These are phyloP conservation scores for Paecilomyces variotii DNA, from an alignment of 2,329 filamentous ascomycete genomes.

Conservation along the genomic window DNA sequence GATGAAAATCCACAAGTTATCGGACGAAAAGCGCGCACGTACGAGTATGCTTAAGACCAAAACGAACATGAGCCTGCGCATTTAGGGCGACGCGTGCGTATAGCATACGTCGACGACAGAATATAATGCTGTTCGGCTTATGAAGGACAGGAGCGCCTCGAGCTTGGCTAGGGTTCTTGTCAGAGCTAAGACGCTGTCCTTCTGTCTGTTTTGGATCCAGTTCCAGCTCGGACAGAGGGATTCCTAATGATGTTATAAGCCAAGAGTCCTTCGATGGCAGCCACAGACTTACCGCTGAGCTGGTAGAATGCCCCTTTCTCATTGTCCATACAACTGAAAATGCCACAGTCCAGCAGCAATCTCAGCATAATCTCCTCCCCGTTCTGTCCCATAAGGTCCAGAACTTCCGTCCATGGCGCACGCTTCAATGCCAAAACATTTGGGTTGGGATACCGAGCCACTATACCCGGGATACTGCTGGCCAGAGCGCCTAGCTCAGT, in stretches of 20 bases:
- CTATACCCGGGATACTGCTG: conserved; percentile 57
- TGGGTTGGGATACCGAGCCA: conserved; percentile 57
- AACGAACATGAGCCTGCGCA: conserved; percentile 56
- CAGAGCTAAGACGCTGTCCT: not conserved
- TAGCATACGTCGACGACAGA: conserved; percentile 77
- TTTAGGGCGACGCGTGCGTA: conserved; percentile 71
- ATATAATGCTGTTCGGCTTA: conserved; percentile 53
- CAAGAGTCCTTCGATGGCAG: not conserved
- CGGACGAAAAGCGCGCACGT: conserved; percentile 29
- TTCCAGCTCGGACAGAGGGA: conserved; percentile 23
- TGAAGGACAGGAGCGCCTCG: not conserved
- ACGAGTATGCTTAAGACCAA: conserved; percentile 78
- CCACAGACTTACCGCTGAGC: conserved; percentile 57
- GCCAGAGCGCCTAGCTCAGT: conserved; percentile 26
- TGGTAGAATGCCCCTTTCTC: conserved; percentile 65
- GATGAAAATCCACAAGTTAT: not conserved
- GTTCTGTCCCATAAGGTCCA: conserved; percentile 63
- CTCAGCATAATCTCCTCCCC: conserved; percentile 72
- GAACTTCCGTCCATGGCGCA: conserved; percentile 65
- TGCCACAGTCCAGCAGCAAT: conserved; percentile 65
- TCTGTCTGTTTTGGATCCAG: conserved; percentile 2
- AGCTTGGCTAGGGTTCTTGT: not conserved
- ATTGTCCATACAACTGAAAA: conserved; percentile 59
- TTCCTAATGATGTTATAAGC: conserved; percentile 12
- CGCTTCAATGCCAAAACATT: conserved; percentile 62